A percentile compares a stretch with the other conserved stretches of the same genome.
phyloP scores from a whole-genome alignment of 139 green algal genomes.

The Chlamydomonas applanata region DNA sequence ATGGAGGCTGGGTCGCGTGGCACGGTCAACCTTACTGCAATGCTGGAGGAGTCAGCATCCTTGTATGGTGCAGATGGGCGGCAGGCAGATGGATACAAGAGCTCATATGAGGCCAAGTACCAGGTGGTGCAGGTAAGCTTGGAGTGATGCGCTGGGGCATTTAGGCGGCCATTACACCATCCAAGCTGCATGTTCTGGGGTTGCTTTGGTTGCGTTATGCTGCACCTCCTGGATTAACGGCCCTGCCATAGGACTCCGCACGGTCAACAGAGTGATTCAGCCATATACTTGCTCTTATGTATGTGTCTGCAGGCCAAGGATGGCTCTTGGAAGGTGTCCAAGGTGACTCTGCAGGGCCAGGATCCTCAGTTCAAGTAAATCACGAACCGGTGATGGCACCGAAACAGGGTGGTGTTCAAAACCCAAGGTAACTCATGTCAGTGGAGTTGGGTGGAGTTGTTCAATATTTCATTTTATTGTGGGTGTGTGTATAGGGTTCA shows the following conservation, averaged over 20 bases:
- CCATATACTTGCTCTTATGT: not conserved
- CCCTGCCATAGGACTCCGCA: too few relatives aligned
- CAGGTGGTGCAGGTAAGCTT: constrained; percentile 10
- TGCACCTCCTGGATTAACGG: too few relatives aligned
- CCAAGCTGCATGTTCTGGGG: too few relatives aligned
- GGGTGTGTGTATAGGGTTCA: too few relatives aligned
- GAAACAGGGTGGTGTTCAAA: too few relatives aligned
- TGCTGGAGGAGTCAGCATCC: constrained; percentile 17
- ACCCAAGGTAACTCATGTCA: too few relatives aligned
- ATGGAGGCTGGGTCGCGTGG: not conserved
- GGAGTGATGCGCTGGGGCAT: too few relatives aligned
- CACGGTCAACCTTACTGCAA: constrained; percentile 1
- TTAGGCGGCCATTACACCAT: too few relatives aligned
- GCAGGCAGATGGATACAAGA: constrained; percentile 6
- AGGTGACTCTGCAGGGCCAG: constrained; percentile 1
- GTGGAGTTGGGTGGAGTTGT: too few relatives aligned
- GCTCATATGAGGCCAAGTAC: constrained; percentile 20
- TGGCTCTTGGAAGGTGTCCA: constrained; percentile 5
- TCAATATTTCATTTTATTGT: too few relatives aligned
- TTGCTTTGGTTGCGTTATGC: too few relatives aligned
- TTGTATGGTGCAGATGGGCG: not conserved
- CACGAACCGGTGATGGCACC: too few relatives aligned
- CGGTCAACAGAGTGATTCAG: not conserved
- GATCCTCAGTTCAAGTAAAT: not conserved
- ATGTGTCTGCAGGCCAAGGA: constrained; percentile 3